phyloP scores from a whole-genome alignment of 1,284 basidiomycete genomes.

The Lentinus polychrous region DNA sequence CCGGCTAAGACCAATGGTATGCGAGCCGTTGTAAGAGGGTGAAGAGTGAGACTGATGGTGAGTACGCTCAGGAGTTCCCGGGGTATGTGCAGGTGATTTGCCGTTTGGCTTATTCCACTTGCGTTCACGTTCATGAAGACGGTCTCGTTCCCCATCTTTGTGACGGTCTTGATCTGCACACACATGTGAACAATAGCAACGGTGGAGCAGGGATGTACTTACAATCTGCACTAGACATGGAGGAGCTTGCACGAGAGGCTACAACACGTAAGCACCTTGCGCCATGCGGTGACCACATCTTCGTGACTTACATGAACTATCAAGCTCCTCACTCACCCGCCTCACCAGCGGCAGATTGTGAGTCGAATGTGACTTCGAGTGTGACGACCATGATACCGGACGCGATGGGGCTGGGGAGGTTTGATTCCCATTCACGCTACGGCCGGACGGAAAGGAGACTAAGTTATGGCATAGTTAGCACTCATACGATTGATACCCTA shows the following conservation, averaged over 20 bases:
- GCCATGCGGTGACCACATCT: neutral
- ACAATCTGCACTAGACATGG: slow-evolving; percentile 19
- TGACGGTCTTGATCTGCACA: slow-evolving; percentile 9
- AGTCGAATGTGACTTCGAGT: slow-evolving; percentile 21
- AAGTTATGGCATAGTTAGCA: neutral
- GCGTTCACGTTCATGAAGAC: slow-evolving; percentile 12
- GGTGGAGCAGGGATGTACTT: slow-evolving; percentile 6
- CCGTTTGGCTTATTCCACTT: slow-evolving; percentile 12
- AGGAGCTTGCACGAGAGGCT: slow-evolving; percentile 23
- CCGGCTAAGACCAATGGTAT: slow-evolving; percentile 12
- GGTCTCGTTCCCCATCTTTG: neutral
- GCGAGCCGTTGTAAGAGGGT: slow-evolving; percentile 9
- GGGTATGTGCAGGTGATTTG: slow-evolving; percentile 4
- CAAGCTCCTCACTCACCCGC: slow-evolving; percentile 21
- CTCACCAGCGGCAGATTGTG: slow-evolving; percentile 18
- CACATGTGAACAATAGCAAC: neutral
- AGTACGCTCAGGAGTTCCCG: slow-evolving; percentile 8
- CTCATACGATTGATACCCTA: too few species aligned
- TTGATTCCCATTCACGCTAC: slow-evolving; percentile 6
- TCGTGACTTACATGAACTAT: slow-evolving; percentile 19
- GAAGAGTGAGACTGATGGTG: slow-evolving; percentile 16
- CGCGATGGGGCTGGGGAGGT: slow-evolving; percentile 4
- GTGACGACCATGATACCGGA: slow-evolving; percentile 21
- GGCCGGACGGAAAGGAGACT: slow-evolving; percentile 20
- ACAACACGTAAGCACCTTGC: neutral